Percentiles rank a stretch among this genome's conserved stretches.
These are phyloP conservation scores for Anaeromyces robustus DNA, from an alignment of 192 early-diverging fungal genomes.

Conservation along the genomic window DNA sequence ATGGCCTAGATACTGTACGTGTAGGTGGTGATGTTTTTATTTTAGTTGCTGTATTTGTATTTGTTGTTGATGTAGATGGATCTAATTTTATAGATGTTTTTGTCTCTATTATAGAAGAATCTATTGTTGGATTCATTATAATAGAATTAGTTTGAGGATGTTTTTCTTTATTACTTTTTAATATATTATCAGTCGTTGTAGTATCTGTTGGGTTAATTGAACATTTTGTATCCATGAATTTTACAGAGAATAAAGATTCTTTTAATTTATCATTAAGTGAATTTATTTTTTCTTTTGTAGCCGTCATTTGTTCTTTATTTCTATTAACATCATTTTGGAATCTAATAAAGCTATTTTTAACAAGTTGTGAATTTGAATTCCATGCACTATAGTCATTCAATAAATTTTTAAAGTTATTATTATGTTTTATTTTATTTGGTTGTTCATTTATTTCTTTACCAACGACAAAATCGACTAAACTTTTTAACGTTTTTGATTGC, in stretches of 20 bases:
- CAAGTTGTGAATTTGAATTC: not conserved
- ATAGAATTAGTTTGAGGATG: not conserved
- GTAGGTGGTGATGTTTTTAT: not conserved
- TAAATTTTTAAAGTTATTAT: not conserved
- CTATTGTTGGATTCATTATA: too few species aligned
- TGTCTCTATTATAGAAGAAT: too few species aligned
- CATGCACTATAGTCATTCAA: not conserved
- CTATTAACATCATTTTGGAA: not conserved
- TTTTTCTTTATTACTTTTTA: not conserved
- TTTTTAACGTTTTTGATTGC: not conserved
- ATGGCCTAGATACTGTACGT: not conserved
- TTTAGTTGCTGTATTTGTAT: not conserved
- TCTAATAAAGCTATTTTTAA: not conserved
- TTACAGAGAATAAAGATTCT: not conserved
- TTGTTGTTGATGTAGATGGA: too few species aligned
- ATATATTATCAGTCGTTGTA: not conserved
- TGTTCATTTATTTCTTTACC: not conserved
- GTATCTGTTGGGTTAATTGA: not conserved
- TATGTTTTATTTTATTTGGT: not conserved
- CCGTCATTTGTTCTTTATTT: not conserved
- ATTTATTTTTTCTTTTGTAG: not conserved
- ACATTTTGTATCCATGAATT: not conserved
- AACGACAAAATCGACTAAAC: not conserved
- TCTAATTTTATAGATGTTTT: too few species aligned
- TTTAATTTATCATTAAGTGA: not conserved